Conservation (phyloP, 2,329 filamentous ascomycete genomes). For the Pseudovirgaria hyperparasitica region DNA sequence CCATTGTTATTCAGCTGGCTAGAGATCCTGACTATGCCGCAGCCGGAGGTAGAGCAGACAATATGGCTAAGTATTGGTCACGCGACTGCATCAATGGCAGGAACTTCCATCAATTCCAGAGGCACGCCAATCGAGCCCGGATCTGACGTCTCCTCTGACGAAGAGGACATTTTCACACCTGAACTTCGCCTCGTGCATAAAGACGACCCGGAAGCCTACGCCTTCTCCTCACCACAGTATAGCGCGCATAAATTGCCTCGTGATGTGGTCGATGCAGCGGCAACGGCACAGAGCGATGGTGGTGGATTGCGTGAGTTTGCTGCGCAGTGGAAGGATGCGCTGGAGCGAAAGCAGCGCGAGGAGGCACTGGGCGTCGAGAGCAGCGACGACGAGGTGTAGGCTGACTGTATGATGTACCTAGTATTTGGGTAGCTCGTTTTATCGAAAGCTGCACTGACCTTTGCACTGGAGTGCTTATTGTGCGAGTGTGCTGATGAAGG, state of each 20-base stretch:
- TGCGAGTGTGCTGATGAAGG: no score
- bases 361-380: no score
- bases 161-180: conserved; percentile 48
- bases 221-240: conserved; percentile 75
- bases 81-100: background rate
- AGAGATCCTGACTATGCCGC: conserved; percentile 64
- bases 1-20: conserved; percentile 80
- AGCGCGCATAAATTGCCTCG: conserved; percentile 91
- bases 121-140: no score
- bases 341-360: conserved; percentile 27
- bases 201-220: conserved; percentile 80
- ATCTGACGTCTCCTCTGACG: no score
- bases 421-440: no score
- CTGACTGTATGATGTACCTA: no score
- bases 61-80: background rate
- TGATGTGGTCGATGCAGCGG: conserved; percentile 74
- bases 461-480: no score
- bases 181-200: conserved; percentile 73
- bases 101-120: no score
- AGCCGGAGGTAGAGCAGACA: conserved; percentile 29
- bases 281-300: no score
- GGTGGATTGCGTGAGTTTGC: conserved; percentile 57
- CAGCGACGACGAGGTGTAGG: no score
- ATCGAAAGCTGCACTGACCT: no score
- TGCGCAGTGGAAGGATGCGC: conserved; percentile 34